Evolutionary conservation across 768 basidiomycete species (phyloP).

Genomic region (Pleurotus tuber-regium): DNA sequence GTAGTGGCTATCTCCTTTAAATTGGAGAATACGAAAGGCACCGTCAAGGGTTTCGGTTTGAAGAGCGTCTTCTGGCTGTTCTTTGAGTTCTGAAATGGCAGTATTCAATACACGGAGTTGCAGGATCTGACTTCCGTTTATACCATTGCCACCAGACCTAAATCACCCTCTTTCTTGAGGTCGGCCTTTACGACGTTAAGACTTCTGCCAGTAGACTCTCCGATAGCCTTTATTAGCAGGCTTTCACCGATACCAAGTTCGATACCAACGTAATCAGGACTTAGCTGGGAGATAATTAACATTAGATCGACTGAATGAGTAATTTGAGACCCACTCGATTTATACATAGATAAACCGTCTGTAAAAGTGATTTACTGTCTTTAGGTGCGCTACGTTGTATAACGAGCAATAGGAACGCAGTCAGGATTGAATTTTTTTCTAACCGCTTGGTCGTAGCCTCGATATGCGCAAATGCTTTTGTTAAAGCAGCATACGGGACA

Average conservation of each 20-base stretch:
- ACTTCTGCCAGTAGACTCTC: constrained; percentile 91
- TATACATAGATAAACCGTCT: constrained; percentile 93
- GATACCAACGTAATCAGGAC: constrained; percentile 92
- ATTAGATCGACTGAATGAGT: background rate
- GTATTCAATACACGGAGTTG: constrained; percentile 3
- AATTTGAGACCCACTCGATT: constrained; percentile 65
- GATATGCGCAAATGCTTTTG: constrained; percentile 84
- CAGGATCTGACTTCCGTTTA: too few relatives aligned
- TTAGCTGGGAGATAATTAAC: constrained; percentile 50
- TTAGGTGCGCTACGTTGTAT: constrained; percentile 80
- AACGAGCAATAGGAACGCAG: constrained; percentile 84
- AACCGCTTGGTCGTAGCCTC: constrained; percentile 94
- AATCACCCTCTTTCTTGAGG: constrained; percentile 91
- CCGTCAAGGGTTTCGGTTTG: constrained; percentile 88
- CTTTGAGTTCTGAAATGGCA: constrained; percentile 72
- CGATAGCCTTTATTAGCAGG: constrained; percentile 91
- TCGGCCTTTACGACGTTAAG: constrained; percentile 82
- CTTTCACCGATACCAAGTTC: constrained; percentile 97
- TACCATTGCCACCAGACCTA: constrained; percentile 98
- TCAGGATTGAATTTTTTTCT: constrained; percentile 88
- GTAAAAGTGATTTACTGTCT: constrained; percentile 74
- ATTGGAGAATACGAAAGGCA: constrained; percentile 87
- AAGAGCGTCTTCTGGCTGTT: constrained; percentile 91
- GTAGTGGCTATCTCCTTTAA: constrained; percentile 88
- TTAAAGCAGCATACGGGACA: constrained; percentile 91